Percentiles rank a stretch among this genome's conserved stretches.
These are phyloP conservation scores for Clavaria fumosa DNA, from an alignment of 768 basidiomycete genomes.

Conservation along the genomic window DNA sequence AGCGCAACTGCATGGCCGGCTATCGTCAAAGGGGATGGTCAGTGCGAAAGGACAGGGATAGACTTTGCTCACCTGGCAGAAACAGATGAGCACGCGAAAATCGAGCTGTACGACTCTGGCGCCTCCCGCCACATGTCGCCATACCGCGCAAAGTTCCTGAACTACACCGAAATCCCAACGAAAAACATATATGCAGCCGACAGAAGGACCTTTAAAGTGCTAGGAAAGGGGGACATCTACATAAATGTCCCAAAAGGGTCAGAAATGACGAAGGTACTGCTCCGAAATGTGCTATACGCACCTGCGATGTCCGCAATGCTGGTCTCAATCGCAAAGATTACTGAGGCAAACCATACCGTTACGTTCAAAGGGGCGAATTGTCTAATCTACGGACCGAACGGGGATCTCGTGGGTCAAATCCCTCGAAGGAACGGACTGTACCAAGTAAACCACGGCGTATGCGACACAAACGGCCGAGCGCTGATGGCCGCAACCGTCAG, in stretches of 20 bases:
- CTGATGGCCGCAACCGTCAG: slow-evolving; percentile 9
- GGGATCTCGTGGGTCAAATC: slow-evolving; percentile 12
- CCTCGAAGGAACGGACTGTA: slow-evolving; percentile 12
- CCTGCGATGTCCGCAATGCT: slow-evolving; percentile 19
- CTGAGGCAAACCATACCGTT: slow-evolving; percentile 13
- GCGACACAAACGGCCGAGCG: slow-evolving; percentile 6
- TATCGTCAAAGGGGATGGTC: background rate
- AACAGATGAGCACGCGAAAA: slow-evolving; percentile 5
- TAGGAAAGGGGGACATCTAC: slow-evolving; percentile 18
- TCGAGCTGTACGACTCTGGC: slow-evolving; percentile 23
- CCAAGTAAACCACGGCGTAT: slow-evolving; percentile 9
- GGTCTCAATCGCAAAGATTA: slow-evolving; percentile 18
- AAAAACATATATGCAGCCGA: slow-evolving; percentile 19
- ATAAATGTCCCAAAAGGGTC: slow-evolving; percentile 16
- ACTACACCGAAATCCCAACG: slow-evolving; percentile 15
- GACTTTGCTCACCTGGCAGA: background rate
- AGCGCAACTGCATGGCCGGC: background rate
- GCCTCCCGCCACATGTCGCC: slow-evolving; percentile 23
- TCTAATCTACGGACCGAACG: slow-evolving; percentile 13
- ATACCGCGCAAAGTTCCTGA: slow-evolving; percentile 17
- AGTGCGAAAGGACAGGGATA: background rate
- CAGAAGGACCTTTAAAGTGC: slow-evolving; percentile 16
- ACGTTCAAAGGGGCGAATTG: slow-evolving; percentile 15
- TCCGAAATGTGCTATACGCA: slow-evolving; percentile 19
- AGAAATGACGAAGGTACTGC: slow-evolving; percentile 12